Base-by-base conservation (phyloP, 208 protist genomes). In the Leishmania lainsoni region DNA sequence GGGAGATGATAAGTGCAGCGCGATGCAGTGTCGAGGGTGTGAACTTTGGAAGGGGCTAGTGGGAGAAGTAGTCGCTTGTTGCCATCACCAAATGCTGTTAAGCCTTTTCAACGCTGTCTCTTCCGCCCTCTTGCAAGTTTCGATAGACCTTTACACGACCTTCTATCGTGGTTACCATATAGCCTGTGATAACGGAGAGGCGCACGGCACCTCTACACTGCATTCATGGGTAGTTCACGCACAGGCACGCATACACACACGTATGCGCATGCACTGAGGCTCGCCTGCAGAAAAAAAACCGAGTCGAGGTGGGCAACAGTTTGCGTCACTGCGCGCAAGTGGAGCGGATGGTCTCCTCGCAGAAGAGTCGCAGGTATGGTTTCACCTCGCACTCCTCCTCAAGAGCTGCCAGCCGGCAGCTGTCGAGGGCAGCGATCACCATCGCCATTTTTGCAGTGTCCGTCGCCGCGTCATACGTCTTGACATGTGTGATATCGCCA, bases 351-450 rank as follows among this genome's bases (percentile, higher is more conserved):
- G 89, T 90, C 78, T 96, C 91, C 72, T 91, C 87, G 79, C 91
- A 94, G 74, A 97, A 95, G 63, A 96, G 83, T 51, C 84, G 86
- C 73, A 95, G 72, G 83, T 94, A 93, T 70, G 84, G 77, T 59
- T 61, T 83, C n/a, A 97, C 84, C 22, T 86, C 87, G 77, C 93
- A 94, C 52, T 97, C 91, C 16, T 86, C 78, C 63, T 95, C 91
- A 66, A 91, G 81, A 49, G 90, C 49, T 32, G 78, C 70, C 72
- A 94, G 83, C 5, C 92, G 90, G 56, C 86, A 76, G 39, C 79
- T 84, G 73, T 97, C 94, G 20, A 97, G 76, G 20, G 81, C 76
- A 20, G 91, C 76, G 54, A 93, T 87, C 65, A 92, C 76, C 73
- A 92, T 87, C n/a, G 88, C 75, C 84, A 92, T 83, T 63, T 89